Percentiles rank a stretch among this genome's conserved stretches.
Evolutionary conservation across 805 yeast genomes (phyloP).

Genomic region (Suhomyces emberorum): DNA sequence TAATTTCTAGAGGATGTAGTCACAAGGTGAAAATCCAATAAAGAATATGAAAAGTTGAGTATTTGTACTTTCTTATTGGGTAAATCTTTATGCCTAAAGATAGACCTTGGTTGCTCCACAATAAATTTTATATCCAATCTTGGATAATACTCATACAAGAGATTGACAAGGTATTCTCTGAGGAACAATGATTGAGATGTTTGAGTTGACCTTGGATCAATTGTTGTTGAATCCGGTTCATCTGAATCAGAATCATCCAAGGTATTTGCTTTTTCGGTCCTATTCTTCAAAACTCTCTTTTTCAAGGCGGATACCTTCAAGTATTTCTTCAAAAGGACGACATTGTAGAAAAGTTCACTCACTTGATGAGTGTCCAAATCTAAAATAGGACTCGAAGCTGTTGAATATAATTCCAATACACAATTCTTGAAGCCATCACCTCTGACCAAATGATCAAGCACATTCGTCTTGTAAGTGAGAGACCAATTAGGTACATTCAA

Average conservation of each 20-base stretch:
- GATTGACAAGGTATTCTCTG: slow-evolving; percentile 15
- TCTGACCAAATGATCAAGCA: slow-evolving; percentile 27
- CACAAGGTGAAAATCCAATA: slow-evolving; percentile 30
- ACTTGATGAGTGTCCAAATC: slow-evolving; percentile 34
- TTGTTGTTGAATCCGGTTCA: slow-evolving; percentile 4
- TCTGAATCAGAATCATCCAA: not conserved
- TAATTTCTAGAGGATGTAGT: slow-evolving; percentile 33
- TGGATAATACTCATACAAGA: slow-evolving; percentile 33
- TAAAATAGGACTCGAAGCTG: slow-evolving; percentile 37
- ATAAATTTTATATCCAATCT: slow-evolving; percentile 21
- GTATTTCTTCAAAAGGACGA: slow-evolving; percentile 28
- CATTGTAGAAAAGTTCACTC: slow-evolving; percentile 31
- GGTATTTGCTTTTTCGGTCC: not conserved
- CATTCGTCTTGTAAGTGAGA: slow-evolving; percentile 33
- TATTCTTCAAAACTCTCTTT: not conserved
- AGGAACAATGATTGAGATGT: not conserved
- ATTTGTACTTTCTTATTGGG: slow-evolving; percentile 20
- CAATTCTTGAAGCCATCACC: slow-evolving; percentile 38
- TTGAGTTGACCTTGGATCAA: not conserved
- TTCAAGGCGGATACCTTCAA: slow-evolving; percentile 17
- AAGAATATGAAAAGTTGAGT: slow-evolving; percentile 32
- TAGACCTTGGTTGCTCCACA: slow-evolving; percentile 33
- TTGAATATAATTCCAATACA: slow-evolving; percentile 34
- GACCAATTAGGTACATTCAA: slow-evolving; percentile 34
- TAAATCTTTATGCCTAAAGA: slow-evolving; percentile 20